Evolutionary conservation across 495 filamentous ascomycete genomes (phyloP), one percentile per base, ranked within the genome.

Genomic region (Hyaloscypha bicolor): DNA sequence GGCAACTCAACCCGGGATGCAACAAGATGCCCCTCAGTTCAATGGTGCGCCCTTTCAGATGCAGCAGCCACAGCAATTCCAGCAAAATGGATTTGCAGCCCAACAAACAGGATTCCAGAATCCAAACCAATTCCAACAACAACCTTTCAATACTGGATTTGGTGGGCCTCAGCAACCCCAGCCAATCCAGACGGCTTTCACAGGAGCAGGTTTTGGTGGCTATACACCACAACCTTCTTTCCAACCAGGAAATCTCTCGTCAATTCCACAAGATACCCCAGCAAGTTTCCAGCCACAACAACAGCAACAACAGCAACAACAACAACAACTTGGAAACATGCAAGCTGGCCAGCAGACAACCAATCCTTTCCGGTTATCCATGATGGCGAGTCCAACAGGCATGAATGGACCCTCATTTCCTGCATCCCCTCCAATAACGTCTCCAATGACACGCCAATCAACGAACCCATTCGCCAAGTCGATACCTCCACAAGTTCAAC

Each of bases 361-460:
- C 4, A 97, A 97, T 75, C 93, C 93, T 5, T 97, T 97, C 81
- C 85, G 93, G 48, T 90, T 92, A 73, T 95, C 92, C 3, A 92
- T 93, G 80, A 88, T 75, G 73, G 81, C 76, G 68, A 73, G 62
- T 68, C 71, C 71, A 73, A 71, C 71, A 33, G 66, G 69, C 45
- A 60, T 72, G 66, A 16, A 73, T 63, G 42, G 69, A 31, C 56
- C 64, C 45, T 61, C 75, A 55, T 68, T 68, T 48, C 69, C 71
- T 60, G 57, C 64, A 30, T 69, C 63, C 14, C 79, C 64, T 70
- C 81, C 71, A 30, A 72, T 76, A 42, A 65, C 72, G n/a, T 74
- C 78, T 42, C 80, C 79, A 37, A 66, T 88, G 19, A 85, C 75
- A 60, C 84, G 84, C 42, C 90, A 93, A 76, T 90, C 88, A 62